These are phyloP conservation scores for Fusarium sarcochroum DNA, from an alignment of 2,329 filamentous ascomycete genomes.

Conservation along the genomic window DNA sequence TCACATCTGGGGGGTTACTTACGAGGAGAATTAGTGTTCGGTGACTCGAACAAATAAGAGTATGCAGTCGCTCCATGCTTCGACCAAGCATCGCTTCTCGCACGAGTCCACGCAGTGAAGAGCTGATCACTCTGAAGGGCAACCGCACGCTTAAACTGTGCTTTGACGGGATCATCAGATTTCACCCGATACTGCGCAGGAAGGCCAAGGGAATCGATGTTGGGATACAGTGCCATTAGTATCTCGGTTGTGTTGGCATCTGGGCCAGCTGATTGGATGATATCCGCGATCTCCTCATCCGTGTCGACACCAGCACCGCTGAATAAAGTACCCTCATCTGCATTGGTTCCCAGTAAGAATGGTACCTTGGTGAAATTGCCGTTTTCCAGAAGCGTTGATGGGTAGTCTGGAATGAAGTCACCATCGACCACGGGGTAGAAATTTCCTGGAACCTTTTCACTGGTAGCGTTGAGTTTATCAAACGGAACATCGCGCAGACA, in stretches of 20 bases:
- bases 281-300: constrained; percentile 14
- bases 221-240: constrained; percentile 39
- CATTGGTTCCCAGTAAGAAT: constrained; percentile 73
- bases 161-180: constrained; percentile 24
- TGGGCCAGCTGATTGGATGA: constrained; percentile 10
- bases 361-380: constrained; percentile 75
- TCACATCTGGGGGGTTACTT: not conserved
- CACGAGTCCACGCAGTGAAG: constrained; percentile 69
- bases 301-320: constrained; percentile 59
- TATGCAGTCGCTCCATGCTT: constrained; percentile 65
- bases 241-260: constrained; percentile 30
- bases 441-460: constrained; percentile 14
- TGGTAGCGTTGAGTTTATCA: constrained; percentile 41
- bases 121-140: constrained; percentile 66
- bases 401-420: constrained; percentile 57
- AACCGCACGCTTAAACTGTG: constrained; percentile 66
- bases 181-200: constrained; percentile 33
- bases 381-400: constrained; percentile 66
- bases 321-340: constrained; percentile 74
- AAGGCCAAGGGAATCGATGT: constrained; percentile 41
- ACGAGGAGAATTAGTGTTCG: constrained; percentile 24
- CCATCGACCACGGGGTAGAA: constrained; percentile 51
- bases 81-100: constrained; percentile 67
- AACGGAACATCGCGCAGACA: constrained; percentile 50
- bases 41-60: constrained; percentile 64